Evolutionary conservation across 1,284 basidiomycete genomes (phyloP).

Genomic region (Tilletiopsis washingtonensis): DNA sequence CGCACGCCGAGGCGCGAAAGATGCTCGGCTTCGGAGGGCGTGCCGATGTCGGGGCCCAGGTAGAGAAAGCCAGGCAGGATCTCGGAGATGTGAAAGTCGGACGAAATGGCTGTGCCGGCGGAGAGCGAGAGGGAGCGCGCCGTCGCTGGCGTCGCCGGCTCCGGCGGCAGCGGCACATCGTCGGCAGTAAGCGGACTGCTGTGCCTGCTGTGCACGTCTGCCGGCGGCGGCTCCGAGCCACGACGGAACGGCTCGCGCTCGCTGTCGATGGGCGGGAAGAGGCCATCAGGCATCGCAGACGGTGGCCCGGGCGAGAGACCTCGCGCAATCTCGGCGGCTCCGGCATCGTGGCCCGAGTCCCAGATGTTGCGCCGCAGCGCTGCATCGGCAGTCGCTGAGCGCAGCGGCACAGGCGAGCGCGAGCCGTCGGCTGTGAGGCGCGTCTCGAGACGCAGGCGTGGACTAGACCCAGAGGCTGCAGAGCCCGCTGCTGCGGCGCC

Average conservation of each 20-base stretch:
- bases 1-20: conserved; percentile 69
- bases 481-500: too few relatives aligned
- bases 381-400: too few relatives aligned
- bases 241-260: neutral
- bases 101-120: neutral
- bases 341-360: too few relatives aligned
- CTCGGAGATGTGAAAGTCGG: conserved; percentile 26
- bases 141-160: neutral
- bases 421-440: too few relatives aligned
- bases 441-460: too few relatives aligned
- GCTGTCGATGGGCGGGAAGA: neutral
- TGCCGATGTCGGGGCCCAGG: conserved; percentile 78
- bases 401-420: too few relatives aligned
- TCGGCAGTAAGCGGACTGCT: neutral
- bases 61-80: conserved; percentile 85
- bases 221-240: neutral
- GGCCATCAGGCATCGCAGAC: too few relatives aligned
- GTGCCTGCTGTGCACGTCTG: too few relatives aligned
- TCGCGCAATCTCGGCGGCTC: too few relatives aligned
- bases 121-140: conserved; percentile 1
- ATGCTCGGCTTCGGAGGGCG: conserved; percentile 64
- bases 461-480: too few relatives aligned
- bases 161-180: neutral
- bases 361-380: too few relatives aligned
- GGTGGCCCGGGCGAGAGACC: too few relatives aligned